These are phyloP conservation scores for Sugiyamaella castrensis DNA, from an alignment of 1,139 yeast genomes.

Conservation along the genomic window DNA sequence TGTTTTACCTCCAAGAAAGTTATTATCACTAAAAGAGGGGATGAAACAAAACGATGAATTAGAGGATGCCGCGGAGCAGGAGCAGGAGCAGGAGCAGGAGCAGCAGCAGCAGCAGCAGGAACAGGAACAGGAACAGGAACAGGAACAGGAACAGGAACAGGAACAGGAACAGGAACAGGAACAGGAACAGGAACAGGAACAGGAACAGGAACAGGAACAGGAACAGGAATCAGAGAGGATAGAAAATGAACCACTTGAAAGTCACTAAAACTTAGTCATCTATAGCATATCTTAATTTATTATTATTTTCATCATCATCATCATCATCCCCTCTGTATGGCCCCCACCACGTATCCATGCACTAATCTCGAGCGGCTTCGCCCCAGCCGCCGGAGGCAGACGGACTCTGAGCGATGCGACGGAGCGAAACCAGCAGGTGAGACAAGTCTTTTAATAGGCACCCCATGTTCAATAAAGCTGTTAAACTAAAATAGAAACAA, in stretches of 20 bases:
- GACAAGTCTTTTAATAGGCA: too few species aligned
- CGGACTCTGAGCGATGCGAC: too few species aligned
- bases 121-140: neutral
- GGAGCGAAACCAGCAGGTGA: too few species aligned
- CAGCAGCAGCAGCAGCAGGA: neutral
- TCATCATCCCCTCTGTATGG: too few species aligned
- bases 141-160: neutral
- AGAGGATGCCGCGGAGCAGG: slow-evolving; percentile 4
- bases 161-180: slow-evolving; percentile 1
- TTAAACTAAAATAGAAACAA: too few species aligned
- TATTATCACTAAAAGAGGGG: slow-evolving; percentile 26
- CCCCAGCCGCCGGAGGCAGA: too few species aligned
- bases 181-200: neutral
- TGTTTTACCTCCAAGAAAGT: slow-evolving; percentile 79
- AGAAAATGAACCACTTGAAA: neutral
- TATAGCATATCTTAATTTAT: too few species aligned
- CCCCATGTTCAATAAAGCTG: too few species aligned
- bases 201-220: neutral
- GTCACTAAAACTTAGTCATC: neutral
- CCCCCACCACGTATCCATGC: too few species aligned
- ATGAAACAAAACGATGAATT: slow-evolving; percentile 16
- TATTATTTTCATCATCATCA: too few species aligned
- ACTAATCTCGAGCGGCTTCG: too few species aligned
- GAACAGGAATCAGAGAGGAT: neutral
- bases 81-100: neutral